Percentiles rank a stretch among this genome's conserved stretches.
Conservation (phyloP, 1,284 basidiomycete genomes). For the Flammula alnicola region DNA sequence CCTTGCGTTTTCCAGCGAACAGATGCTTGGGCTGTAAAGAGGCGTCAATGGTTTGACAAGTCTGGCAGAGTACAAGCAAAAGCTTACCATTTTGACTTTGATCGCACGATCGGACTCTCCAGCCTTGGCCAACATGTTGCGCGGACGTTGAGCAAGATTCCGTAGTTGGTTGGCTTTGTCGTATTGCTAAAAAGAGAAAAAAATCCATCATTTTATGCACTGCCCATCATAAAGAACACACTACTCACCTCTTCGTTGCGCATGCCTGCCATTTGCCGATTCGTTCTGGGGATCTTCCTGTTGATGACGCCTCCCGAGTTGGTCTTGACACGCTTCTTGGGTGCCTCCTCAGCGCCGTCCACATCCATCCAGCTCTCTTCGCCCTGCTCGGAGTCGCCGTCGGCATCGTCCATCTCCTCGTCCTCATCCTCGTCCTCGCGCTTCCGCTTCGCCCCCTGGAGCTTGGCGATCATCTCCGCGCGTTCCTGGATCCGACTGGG, state of each 20-base stretch:
- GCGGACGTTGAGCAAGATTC: slow-evolving; percentile 82
- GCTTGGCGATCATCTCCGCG: slow-evolving; percentile 83
- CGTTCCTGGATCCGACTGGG: slow-evolving; percentile 88
- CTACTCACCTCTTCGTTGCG: slow-evolving; percentile 67
- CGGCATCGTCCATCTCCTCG: slow-evolving; percentile 57
- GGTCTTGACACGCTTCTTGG: slow-evolving; percentile 64
- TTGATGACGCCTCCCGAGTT: slow-evolving; percentile 61
- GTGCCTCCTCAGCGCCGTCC: slow-evolving; percentile 60
- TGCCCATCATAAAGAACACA: slow-evolving; percentile 1
- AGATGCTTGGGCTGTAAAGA: slow-evolving; percentile 77
- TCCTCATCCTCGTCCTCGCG: slow-evolving; percentile 56
- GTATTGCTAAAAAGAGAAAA: slow-evolving; percentile 59
- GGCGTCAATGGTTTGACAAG: not conserved
- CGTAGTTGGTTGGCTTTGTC: slow-evolving; percentile 81
- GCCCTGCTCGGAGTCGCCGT: slow-evolving; percentile 48
- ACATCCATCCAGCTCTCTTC: slow-evolving; percentile 69
- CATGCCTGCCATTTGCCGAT: slow-evolving; percentile 82
- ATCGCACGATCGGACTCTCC: slow-evolving; percentile 88
- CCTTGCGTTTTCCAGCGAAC: slow-evolving; percentile 88
- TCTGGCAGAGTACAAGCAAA: slow-evolving; percentile 13
- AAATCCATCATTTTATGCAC: slow-evolving; percentile 11
- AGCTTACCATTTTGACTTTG: slow-evolving; percentile 73
- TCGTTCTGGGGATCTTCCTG: slow-evolving; percentile 65
- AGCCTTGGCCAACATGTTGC: slow-evolving; percentile 87
- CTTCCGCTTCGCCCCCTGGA: slow-evolving; percentile 76